phyloP scores from a whole-genome alignment of 1,139 yeast genomes.

The Suhomyces ambrosiae region DNA sequence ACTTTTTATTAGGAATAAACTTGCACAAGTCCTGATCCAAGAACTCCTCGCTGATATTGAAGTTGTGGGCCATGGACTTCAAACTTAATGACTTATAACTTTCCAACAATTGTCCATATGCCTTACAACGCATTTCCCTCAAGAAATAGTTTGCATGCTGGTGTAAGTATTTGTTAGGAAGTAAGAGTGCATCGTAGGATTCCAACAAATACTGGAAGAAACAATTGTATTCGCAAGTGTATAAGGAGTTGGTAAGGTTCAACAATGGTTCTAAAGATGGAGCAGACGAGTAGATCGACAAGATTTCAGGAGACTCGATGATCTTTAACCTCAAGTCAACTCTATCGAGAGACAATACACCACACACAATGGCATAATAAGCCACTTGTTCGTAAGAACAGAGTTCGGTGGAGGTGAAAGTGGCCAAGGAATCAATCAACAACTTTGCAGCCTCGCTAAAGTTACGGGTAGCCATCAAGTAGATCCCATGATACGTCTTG shows the following conservation, averaged over 20 bases:
- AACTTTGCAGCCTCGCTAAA: conserved; percentile 82
- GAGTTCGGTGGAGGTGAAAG: conserved; percentile 94
- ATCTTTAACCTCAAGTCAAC: conserved; percentile 81
- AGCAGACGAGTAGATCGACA: conserved; percentile 75
- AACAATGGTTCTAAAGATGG: conserved; percentile 78
- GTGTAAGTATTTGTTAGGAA: conserved; percentile 73
- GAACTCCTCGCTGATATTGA: conserved; percentile 85
- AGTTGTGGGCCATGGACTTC: conserved; percentile 91
- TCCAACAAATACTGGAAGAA: conserved; percentile 79
- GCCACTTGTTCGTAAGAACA: conserved; percentile 90
- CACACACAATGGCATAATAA: conserved; percentile 83
- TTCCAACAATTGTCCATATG: conserved; percentile 91
- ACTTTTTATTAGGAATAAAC: conserved; percentile 89
- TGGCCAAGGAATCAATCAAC: conserved; percentile 87
- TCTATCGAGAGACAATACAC: conserved; percentile 79
- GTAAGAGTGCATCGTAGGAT: conserved; percentile 73
- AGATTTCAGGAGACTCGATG: conserved; percentile 91
- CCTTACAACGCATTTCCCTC: conserved; percentile 93
- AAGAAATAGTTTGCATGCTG: conserved; percentile 83
- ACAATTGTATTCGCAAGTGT: conserved; percentile 83
- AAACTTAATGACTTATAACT: conserved; percentile 89
- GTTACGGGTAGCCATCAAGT: conserved; percentile 80
- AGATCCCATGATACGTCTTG: conserved; percentile 89
- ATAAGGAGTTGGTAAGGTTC: conserved; percentile 80
- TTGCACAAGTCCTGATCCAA: conserved; percentile 81